These are phyloP conservation scores for Acacia crassicarpa DNA, from an alignment of 306 rosid species.

Conservation along the genomic window DNA sequence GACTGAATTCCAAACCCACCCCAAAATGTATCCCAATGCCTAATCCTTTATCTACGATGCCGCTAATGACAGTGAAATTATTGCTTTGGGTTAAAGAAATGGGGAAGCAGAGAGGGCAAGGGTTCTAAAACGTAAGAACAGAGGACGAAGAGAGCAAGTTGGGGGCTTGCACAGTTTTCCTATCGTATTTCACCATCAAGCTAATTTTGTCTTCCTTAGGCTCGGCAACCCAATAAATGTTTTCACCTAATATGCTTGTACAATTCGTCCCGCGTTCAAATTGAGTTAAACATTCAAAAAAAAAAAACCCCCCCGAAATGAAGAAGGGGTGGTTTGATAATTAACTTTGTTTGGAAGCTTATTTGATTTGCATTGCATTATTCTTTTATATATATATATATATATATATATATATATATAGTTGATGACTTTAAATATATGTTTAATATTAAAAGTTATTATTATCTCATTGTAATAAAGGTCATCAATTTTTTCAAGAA, in stretches of 20 bases:
- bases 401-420: no score
- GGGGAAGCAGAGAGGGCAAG: not conserved
- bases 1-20: no score
- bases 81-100: not conserved
- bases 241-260: not conserved
- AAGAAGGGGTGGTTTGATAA: no score
- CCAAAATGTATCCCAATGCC: no score
- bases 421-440: not conserved
- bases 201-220: not conserved
- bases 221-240: not conserved
- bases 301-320: no score
- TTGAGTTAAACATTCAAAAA: not conserved
- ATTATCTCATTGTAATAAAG: no score
- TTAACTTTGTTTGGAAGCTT: no score
- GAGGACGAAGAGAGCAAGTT: not conserved
- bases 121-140: not conserved
- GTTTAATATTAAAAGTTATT: not conserved
- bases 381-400: no score
- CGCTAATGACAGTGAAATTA: constrained; percentile 18
- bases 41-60: no score
- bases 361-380: no score
- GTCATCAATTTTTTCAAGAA: no score
- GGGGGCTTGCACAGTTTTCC: not conserved
- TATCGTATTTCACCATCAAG: not conserved
- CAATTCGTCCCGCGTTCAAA: not conserved